Evolutionary conservation across 2,329 filamentous ascomycete genomes (phyloP).

Genomic region (Fusarium begoniae): DNA sequence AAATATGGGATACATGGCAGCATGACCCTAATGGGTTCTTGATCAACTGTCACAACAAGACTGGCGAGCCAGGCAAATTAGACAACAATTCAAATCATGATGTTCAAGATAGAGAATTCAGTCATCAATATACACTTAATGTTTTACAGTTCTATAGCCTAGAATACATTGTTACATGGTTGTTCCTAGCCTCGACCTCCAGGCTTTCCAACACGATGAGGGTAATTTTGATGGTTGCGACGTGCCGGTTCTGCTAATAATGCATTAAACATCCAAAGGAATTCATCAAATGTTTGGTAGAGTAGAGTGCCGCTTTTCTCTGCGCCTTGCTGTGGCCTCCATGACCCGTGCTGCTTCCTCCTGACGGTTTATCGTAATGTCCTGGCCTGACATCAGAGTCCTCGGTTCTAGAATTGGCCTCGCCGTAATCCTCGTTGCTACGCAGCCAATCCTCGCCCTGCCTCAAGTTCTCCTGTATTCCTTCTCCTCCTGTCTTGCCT

Average conservation of each 20-base stretch:
- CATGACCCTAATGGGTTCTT: neutral
- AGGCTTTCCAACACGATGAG: slow-evolving; percentile 32
- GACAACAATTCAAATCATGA: neutral
- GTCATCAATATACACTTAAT: slow-evolving; percentile 3
- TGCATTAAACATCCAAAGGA: slow-evolving; percentile 39
- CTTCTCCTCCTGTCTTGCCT: slow-evolving; percentile 19
- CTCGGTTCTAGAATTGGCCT: slow-evolving; percentile 5
- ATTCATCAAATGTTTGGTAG: slow-evolving; percentile 39
- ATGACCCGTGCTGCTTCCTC: slow-evolving; percentile 9
- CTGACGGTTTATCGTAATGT: neutral
- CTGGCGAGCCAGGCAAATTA: neutral
- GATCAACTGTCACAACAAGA: neutral
- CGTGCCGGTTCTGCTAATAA: slow-evolving; percentile 28
- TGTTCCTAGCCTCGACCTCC: slow-evolving; percentile 18
- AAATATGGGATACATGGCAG: neutral
- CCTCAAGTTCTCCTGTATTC: slow-evolving; percentile 35
- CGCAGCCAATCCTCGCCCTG: slow-evolving; percentile 35
- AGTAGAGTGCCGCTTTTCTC: slow-evolving; percentile 43
- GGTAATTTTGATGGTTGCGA: slow-evolving; percentile 3
- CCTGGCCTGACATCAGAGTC: slow-evolving; percentile 1
- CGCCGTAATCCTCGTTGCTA: slow-evolving; percentile 1
- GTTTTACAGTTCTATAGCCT: slow-evolving; percentile 42
- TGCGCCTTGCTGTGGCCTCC: slow-evolving; percentile 26
- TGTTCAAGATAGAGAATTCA: neutral
- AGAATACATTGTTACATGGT: slow-evolving; percentile 41